Evolutionary conservation across 2,329 filamentous ascomycete genomes (phyloP).

Genomic region (Zelopaecilomyces penicillatus): DNA sequence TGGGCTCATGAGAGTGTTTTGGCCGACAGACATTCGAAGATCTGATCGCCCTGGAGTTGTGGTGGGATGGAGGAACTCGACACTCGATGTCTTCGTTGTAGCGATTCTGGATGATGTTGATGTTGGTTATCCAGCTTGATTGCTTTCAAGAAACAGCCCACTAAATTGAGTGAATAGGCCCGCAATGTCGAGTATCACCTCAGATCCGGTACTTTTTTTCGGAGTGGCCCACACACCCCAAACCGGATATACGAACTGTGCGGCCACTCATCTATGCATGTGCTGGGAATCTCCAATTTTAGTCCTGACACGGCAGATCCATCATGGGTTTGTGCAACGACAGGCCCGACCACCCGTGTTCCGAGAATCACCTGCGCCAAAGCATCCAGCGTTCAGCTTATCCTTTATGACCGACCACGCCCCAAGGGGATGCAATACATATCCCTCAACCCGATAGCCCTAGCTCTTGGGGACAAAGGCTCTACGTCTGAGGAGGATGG

Average conservation of each 20-base stretch:
- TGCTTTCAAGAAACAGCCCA: background rate
- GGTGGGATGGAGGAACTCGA: conserved; percentile 92
- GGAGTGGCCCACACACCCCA: conserved; percentile 72
- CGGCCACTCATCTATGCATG: conserved; percentile 72
- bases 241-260: conserved; percentile 77
- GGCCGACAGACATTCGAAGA: conserved; percentile 77
- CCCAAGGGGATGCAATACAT: conserved; percentile 94
- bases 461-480: conserved; percentile 71
- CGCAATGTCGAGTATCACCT: conserved; percentile 82
- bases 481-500: conserved; percentile 25
- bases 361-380: conserved; percentile 67
- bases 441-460: conserved; percentile 78
- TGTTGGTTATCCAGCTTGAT: conserved; percentile 39
- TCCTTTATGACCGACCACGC: conserved; percentile 79
- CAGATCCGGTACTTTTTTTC: conserved; percentile 72
- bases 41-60: conserved; percentile 73
- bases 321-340: conserved; percentile 58
- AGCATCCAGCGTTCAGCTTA: conserved; percentile 71
- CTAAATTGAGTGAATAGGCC: conserved; percentile 37
- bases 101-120: conserved; percentile 86
- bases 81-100: conserved; percentile 81
- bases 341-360: conserved; percentile 40
- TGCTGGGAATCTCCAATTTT: conserved; percentile 75
- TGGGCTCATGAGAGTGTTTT: conserved; percentile 97
- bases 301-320: conserved; percentile 47